A percentile compares a stretch with the other conserved stretches of the same genome.
Evolutionary conservation across 192 early-diverging fungal species (phyloP).

Genomic region (Mycoemilia scoparia): DNA sequence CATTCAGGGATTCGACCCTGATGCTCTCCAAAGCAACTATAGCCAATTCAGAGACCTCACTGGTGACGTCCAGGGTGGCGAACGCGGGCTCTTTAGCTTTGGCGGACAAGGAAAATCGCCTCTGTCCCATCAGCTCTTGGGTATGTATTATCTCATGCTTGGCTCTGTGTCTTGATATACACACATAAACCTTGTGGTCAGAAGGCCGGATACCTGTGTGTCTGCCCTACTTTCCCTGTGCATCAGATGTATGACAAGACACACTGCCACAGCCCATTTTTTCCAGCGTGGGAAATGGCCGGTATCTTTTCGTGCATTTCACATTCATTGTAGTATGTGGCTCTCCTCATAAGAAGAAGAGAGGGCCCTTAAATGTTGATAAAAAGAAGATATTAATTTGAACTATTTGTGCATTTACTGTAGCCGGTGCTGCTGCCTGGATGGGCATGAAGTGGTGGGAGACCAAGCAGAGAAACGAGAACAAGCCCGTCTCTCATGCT

Average conservation of each 20-base stretch:
- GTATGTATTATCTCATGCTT: constrained; percentile 12
- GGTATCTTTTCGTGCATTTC: background rate
- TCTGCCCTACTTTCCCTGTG: too few relatives aligned
- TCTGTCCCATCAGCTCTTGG: constrained; percentile 25
- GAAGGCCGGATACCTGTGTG: too few relatives aligned
- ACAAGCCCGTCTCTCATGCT: constrained; percentile 22
- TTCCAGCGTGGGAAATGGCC: background rate
- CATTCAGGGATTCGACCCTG: constrained; percentile 13
- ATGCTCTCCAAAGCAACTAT: constrained; percentile 4
- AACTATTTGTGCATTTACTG: too few relatives aligned
- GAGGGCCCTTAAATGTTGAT: too few relatives aligned
- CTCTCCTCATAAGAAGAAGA: too few relatives aligned
- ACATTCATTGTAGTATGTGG: background rate
- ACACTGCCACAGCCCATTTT: too few relatives aligned
- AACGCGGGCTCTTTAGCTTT: constrained; percentile 22
- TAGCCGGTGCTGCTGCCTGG: constrained; percentile 31
- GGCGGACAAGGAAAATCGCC: constrained; percentile 20
- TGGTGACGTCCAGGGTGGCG: constrained; percentile 3
- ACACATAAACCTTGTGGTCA: too few relatives aligned
- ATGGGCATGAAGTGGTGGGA: constrained; percentile 28
- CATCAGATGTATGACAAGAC: too few relatives aligned
- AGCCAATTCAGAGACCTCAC: background rate
- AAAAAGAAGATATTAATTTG: too few relatives aligned
- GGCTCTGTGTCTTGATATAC: too few relatives aligned
- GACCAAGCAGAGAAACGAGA: constrained; percentile 18